Base-by-base conservation (phyloP, 306 rosid genomes). In the Vigna mungo region DNA sequence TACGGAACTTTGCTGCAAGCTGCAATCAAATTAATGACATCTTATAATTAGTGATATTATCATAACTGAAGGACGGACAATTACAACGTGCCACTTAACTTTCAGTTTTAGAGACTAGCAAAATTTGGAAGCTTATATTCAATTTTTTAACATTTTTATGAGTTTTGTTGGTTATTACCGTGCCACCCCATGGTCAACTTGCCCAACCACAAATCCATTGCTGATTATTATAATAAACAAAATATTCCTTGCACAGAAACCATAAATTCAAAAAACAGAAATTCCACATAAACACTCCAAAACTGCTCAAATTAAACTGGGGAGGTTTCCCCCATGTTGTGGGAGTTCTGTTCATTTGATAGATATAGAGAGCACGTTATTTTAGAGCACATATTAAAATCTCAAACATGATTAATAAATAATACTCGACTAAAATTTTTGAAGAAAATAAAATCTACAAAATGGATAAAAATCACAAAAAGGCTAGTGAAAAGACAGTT, bases 1-100 rank as follows among this genome's bases (percentile, higher is more conserved):
- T 92, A 34, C 97, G 99, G 71, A 92, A 95, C 90, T 95, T 95
- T 20, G 99, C 97, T 78, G 89, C 96, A 80, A 95, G 58, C 99
- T 95, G 91, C 78, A 80, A 75, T 12, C 44, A 65, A 79, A 80
- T 11, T 17, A 79, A 68, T 43, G 48, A 51, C 75, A 70, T 72
- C 43, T 51, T 77, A 73, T 52, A 55, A 68, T 61, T 44, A 81
- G 9, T 60, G 56, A 72, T 47, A 70, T 39, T 70, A 66, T 6
- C 17, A 68, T 54, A 60, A 63, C 46, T 46, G 70, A 77, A 54
- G 6, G 9, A n/a, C 4, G 43, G 25, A 23, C 46, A 49, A 44
- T 79, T 41, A 53, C 47, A 66, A 51, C 56, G 46, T 23, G 54
- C n/a, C 64, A 54, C 44, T 66, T 73, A 84, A 67, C 51, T 48